Conservation (phyloP, 106 monocot species). For the Acorus calamus region DNA sequence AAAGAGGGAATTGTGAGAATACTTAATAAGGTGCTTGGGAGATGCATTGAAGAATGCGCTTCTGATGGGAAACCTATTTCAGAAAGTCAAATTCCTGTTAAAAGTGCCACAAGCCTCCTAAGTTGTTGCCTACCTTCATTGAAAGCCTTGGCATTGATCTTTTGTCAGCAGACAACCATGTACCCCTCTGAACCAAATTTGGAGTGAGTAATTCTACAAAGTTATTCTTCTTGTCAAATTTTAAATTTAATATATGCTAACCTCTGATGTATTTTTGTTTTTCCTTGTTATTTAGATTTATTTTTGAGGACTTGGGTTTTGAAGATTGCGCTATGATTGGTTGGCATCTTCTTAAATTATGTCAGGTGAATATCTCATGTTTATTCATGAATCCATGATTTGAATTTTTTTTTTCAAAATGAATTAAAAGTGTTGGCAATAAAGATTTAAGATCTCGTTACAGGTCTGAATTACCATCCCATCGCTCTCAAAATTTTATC, state of each 20-base stretch:
- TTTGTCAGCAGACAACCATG: constrained; percentile 21
- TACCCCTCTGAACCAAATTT: constrained; percentile 7
- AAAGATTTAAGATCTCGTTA: too few species aligned
- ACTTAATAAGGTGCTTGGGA: constrained; percentile 34
- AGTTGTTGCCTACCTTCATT: constrained; percentile 54
- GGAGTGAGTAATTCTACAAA: constrained; percentile 30
- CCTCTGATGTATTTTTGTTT: constrained; percentile 2
- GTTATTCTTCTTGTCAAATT: neutral
- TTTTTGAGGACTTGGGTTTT: constrained; percentile 21
- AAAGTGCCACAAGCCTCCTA: constrained; percentile 21
- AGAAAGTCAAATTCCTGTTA: constrained; percentile 23
- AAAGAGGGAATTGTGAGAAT: constrained; percentile 35
- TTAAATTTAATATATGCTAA: constrained; percentile 1
- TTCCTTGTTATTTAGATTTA: constrained; percentile 24
- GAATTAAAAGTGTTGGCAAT: too few species aligned
- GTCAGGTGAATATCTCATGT: constrained; percentile 35
- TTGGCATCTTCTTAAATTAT: constrained; percentile 48
- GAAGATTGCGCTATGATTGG: constrained; percentile 32
- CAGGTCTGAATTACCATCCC: too few species aligned
- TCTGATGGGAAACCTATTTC: constrained; percentile 24
- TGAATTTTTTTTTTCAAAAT: too few species aligned
- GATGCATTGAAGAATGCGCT: constrained; percentile 24
- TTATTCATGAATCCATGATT: neutral
- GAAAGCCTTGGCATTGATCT: constrained; percentile 63
- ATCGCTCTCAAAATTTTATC: too few species aligned